Evolutionary conservation across 2,329 filamentous ascomycete genomes (phyloP).

Genomic region (Zymoseptoria ardabiliae): DNA sequence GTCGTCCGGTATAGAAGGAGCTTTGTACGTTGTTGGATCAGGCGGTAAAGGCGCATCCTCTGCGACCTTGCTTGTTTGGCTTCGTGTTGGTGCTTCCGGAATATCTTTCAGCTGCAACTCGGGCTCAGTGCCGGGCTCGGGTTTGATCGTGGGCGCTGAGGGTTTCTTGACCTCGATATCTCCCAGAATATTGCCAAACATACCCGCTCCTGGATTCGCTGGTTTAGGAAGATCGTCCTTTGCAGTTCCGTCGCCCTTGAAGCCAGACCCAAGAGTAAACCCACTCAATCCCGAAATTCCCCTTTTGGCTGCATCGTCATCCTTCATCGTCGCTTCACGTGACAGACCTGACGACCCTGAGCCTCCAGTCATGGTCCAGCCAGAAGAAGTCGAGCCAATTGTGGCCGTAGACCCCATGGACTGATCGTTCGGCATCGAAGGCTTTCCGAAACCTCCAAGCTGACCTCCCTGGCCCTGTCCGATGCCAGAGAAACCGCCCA

Average conservation of each 20-base stretch:
- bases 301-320: conserved; percentile 8
- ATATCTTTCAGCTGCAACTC: conserved; percentile 28
- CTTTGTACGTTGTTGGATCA: conserved; percentile 33
- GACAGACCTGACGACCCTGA: conserved; percentile 20
- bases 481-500: neutral
- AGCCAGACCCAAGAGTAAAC: conserved; percentile 62
- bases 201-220: conserved; percentile 20
- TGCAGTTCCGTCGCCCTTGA: conserved; percentile 56
- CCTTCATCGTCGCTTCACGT: conserved; percentile 23
- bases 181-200: conserved; percentile 27
- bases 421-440: conserved; percentile 6
- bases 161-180: conserved; percentile 30
- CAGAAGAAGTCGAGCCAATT: conserved; percentile 30
- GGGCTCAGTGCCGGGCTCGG: conserved; percentile 30
- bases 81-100: conserved; percentile 29
- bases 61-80: conserved; percentile 1
- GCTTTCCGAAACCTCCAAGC: conserved; percentile 15
- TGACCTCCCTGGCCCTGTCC: conserved; percentile 1
- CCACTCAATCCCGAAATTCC: conserved; percentile 34
- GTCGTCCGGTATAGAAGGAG: conserved; percentile 26
- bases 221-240: conserved; percentile 53
- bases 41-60: conserved; percentile 30
- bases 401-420: conserved; percentile 36
- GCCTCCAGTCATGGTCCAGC: conserved; percentile 12
- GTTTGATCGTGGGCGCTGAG: conserved; percentile 28